phyloP scores from a whole-genome alignment of 495 filamentous ascomycete genomes.

The Aspergillus incahuasiensis region DNA sequence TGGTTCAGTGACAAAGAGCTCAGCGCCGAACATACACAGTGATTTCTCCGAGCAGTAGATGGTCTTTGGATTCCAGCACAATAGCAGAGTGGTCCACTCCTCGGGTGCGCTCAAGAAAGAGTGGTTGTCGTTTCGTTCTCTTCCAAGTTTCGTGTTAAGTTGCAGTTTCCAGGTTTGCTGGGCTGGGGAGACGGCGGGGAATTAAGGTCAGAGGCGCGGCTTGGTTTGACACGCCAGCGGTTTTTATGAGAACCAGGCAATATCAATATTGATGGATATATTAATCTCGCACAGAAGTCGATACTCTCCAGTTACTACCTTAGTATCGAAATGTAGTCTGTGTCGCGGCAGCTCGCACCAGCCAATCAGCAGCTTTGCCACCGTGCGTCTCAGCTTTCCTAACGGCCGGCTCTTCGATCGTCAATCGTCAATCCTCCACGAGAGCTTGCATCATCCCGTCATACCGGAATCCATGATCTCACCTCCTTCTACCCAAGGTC shows the following conservation, averaged over 20 bases:
- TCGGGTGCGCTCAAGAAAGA: too few species aligned
- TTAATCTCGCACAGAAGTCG: neutral
- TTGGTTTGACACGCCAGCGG: neutral
- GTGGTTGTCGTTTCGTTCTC: neutral
- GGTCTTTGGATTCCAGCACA: neutral
- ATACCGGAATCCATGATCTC: neutral
- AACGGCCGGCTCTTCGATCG: neutral
- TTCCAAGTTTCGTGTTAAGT: neutral
- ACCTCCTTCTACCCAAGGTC: neutral
- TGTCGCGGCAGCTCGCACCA: slow-evolving; percentile 1
- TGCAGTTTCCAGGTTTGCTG: neutral
- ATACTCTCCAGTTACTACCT: neutral
- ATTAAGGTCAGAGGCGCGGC: neutral
- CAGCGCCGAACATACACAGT: neutral
- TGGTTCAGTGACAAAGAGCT: neutral
- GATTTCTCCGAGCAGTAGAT: neutral
- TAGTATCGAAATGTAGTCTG: slow-evolving; percentile 1
- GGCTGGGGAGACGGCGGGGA: slow-evolving; percentile 5
- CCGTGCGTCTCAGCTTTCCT: neutral
- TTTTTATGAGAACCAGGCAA: neutral
- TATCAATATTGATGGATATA: neutral
- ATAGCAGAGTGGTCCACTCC: too few species aligned
- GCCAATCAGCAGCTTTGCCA: slow-evolving; percentile 4
- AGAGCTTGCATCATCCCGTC: slow-evolving; percentile 2
- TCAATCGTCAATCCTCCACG: neutral